Conservation (phyloP, 345 rosid genomes). For the Cardamine occulta region DNA sequence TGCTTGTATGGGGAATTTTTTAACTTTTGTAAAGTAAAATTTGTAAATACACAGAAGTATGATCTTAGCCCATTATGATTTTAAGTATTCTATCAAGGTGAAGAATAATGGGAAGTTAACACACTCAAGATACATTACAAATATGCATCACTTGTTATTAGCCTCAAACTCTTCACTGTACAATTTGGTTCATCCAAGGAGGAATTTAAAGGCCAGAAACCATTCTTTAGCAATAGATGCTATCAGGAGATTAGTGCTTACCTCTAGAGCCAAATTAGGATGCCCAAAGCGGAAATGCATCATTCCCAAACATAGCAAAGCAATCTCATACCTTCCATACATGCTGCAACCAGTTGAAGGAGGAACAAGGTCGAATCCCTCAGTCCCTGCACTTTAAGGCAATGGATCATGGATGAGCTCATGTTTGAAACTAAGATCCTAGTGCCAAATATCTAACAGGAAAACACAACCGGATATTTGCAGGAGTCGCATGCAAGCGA, state of each 20-base stretch:
- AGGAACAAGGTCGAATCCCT: conserved; percentile 79
- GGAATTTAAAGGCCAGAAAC: background rate
- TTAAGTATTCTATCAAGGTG: background rate
- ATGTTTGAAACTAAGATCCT: conserved; percentile 24
- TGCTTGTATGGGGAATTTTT: background rate
- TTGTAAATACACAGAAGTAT: conserved; percentile 1
- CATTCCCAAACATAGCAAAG: conserved; percentile 87
- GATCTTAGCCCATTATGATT: conserved; percentile 10
- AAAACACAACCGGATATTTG: conserved; percentile 24
- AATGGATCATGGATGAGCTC: conserved; percentile 51
- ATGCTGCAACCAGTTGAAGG: conserved; percentile 58
- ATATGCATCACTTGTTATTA: conserved; percentile 19
- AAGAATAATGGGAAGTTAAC: conserved; percentile 8
- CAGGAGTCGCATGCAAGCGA: conserved; percentile 17
- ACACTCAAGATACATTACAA: conserved; percentile 23
- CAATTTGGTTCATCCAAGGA: conserved; percentile 16
- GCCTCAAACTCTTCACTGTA: conserved; percentile 23
- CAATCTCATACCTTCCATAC: conserved; percentile 81
- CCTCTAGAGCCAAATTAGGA: conserved; percentile 94
- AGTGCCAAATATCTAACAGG: conserved; percentile 18
- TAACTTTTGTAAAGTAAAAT: conserved; percentile 1
- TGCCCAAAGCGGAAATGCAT: conserved; percentile 97
- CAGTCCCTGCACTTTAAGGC: conserved; percentile 92
- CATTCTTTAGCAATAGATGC: conserved; percentile 11
- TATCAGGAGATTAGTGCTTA: conserved; percentile 42